These are phyloP conservation scores for Trichoderma erinaceum DNA, from an alignment of 495 filamentous ascomycete genomes.

Conservation along the genomic window DNA sequence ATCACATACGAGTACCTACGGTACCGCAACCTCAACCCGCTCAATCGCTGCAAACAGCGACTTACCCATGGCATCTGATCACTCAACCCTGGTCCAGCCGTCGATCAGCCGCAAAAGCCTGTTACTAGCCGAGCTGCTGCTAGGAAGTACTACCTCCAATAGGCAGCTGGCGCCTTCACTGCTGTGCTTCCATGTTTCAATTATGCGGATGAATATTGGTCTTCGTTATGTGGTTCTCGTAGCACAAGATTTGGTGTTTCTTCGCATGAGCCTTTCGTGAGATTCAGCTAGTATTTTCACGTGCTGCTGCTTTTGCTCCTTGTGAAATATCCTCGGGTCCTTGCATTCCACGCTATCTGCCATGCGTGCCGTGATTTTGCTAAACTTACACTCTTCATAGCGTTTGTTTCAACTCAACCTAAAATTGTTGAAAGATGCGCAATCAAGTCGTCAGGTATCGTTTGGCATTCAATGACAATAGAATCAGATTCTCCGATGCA, in stretches of 20 bases:
- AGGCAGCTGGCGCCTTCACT: background rate
- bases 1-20: background rate
- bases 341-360: too few relatives aligned
- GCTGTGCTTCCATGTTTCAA: background rate
- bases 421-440: too few relatives aligned
- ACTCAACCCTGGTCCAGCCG: background rate
- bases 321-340: background rate
- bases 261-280: background rate
- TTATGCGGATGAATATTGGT: background rate
- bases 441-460: too few relatives aligned
- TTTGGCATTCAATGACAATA: too few relatives aligned
- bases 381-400: too few relatives aligned
- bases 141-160: background rate
- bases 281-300: background rate
- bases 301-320: background rate
- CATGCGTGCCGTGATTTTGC: too few relatives aligned
- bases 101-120: conserved; percentile 3
- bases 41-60: background rate
- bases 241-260: background rate
- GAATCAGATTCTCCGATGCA: background rate
- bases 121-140: background rate
- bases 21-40: background rate
- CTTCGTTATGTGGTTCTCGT: background rate
- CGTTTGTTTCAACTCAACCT: too few relatives aligned
- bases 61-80: background rate